These are phyloP conservation scores for Trichoderma hamatum DNA, from an alignment of 2,329 filamentous ascomycete species.

Conservation along the genomic window DNA sequence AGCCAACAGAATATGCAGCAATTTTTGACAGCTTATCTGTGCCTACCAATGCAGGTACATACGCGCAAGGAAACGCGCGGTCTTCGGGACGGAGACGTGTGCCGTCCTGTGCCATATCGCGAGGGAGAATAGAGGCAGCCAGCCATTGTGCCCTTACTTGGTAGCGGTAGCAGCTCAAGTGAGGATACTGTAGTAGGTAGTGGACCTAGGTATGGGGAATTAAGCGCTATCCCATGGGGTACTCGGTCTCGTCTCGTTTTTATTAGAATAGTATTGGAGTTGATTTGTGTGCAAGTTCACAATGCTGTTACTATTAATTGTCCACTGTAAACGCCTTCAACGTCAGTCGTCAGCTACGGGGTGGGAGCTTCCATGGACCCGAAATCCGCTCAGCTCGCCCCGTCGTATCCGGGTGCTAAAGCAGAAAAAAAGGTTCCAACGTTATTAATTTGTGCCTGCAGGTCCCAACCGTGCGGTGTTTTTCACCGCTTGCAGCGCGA, in stretches of 20 bases:
- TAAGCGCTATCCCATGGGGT: not conserved
- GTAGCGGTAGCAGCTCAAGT: not conserved
- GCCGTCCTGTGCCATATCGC: not conserved
- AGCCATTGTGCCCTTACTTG: not conserved
- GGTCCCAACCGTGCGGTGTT: not conserved
- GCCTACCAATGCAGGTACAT: not conserved
- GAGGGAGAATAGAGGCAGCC: not conserved
- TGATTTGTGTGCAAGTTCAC: too few relatives aligned
- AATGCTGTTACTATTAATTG: not conserved
- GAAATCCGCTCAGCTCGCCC: conserved; percentile 9
- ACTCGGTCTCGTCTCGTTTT: not conserved
- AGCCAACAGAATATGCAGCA: not conserved
- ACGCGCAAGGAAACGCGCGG: not conserved
- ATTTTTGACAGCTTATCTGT: not conserved
- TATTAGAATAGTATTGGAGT: too few relatives aligned
- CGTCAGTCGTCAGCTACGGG: not conserved
- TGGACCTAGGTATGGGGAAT: not conserved
- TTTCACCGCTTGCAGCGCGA: conserved; percentile 20
- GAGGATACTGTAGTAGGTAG: too few relatives aligned
- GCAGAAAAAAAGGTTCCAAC: not conserved
- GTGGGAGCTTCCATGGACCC: conserved; percentile 7
- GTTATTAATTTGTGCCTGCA: conserved; percentile 13
- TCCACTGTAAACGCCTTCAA: not conserved
- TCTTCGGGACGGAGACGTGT: not conserved
- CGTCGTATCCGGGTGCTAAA: conserved; percentile 7